Percentiles rank a stretch among this genome's conserved stretches.
Evolutionary conservation across 768 basidiomycete species (phyloP).

Genomic region (Lanmaoa rubissima): DNA sequence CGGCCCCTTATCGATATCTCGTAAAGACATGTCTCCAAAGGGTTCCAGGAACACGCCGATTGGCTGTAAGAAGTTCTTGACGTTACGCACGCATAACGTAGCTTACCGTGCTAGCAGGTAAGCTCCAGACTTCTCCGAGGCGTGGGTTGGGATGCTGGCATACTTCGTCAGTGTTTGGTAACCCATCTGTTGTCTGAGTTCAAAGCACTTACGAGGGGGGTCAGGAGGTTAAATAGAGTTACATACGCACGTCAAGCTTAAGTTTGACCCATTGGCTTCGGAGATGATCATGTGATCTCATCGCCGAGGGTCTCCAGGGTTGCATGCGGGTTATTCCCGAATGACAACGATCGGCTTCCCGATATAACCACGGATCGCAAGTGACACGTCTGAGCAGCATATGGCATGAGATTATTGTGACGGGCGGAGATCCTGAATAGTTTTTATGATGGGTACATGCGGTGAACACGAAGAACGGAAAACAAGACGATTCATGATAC

Average conservation of each 20-base stretch:
- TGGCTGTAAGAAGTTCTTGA: background rate
- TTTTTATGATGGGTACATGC: constrained; percentile 18
- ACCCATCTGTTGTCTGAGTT: constrained; percentile 15
- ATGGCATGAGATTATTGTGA: background rate
- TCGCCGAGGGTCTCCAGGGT: background rate
- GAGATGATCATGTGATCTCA: constrained; percentile 5
- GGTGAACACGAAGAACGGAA: constrained; percentile 13
- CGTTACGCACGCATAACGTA: background rate
- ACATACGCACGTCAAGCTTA: constrained; percentile 22
- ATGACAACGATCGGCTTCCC: constrained; percentile 6
- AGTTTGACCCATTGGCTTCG: constrained; percentile 16
- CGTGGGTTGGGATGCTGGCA: constrained; percentile 14
- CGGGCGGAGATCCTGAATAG: constrained; percentile 6
- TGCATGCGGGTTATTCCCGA: constrained; percentile 1
- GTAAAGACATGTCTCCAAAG: constrained; percentile 1
- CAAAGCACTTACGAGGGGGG: constrained; percentile 4
- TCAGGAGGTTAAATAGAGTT: constrained; percentile 16
- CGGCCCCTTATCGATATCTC: constrained; percentile 1
- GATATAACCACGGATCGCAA: background rate
- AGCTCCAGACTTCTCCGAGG: background rate
- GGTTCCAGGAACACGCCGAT: background rate
- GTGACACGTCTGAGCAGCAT: background rate
- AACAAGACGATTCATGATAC: constrained; percentile 4
- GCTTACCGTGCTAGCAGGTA: background rate
- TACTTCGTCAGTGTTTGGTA: constrained; percentile 7